Evolutionary conservation across 495 filamentous ascomycete species (phyloP).

Genomic region (Penicillium alfredii): DNA sequence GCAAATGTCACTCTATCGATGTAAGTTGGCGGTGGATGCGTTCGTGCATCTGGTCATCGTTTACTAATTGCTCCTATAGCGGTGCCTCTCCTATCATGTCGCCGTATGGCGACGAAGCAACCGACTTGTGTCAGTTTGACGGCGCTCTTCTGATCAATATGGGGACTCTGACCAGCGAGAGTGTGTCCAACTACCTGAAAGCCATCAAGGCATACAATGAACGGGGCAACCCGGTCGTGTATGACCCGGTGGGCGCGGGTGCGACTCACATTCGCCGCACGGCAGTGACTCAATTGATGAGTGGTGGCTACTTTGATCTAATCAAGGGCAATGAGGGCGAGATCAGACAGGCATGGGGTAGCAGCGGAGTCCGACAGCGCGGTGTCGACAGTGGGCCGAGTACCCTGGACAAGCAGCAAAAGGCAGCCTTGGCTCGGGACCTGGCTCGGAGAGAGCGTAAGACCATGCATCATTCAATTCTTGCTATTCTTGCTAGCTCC

Average conservation of each 20-base stretch:
- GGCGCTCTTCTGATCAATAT: conserved; percentile 86
- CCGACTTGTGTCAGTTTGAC: conserved; percentile 61
- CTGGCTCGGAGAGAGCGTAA: conserved; percentile 58
- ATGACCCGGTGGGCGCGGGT: conserved; percentile 88
- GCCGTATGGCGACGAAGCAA: conserved; percentile 75
- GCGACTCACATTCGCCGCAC: conserved; percentile 69
- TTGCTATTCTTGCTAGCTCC: not conserved
- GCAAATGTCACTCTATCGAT: conserved; percentile 82
- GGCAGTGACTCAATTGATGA: conserved; percentile 66
- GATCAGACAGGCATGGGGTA: conserved; percentile 63
- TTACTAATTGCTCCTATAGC: conserved; percentile 23
- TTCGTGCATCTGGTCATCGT: not conserved
- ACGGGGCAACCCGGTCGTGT: conserved; percentile 65
- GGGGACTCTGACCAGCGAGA: conserved; percentile 76
- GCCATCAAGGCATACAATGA: conserved; percentile 74
- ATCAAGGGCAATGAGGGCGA: conserved; percentile 97
- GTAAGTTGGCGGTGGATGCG: too few species aligned
- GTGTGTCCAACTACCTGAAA: conserved; percentile 58
- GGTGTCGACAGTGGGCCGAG: conserved; percentile 79
- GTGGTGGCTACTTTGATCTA: conserved; percentile 69
- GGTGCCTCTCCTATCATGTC: conserved; percentile 95
- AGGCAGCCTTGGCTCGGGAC: conserved; percentile 53
- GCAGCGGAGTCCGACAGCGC: conserved; percentile 55
- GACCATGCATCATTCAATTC: too few species aligned
- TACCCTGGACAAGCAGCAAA: conserved; percentile 46